Base-by-base conservation (phyloP, 441 rosid genomes). In the Adansonia rubrostipa region DNA sequence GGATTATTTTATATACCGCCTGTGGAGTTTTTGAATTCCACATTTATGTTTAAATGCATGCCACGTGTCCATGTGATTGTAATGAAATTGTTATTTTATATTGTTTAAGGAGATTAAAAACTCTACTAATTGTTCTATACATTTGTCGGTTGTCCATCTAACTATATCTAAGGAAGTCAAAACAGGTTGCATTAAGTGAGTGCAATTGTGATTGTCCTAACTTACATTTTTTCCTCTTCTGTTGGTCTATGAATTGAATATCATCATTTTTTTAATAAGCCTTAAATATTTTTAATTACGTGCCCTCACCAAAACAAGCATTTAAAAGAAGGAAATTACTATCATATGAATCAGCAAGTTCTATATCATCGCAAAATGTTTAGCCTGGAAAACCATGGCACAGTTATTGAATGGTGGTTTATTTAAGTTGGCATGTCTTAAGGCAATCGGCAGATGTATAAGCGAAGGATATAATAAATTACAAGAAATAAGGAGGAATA, bases 1-100 rank as follows among this genome's bases (percentile, higher is more conserved):
- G 11, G 17, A 50, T 69, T 47, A 69, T 48, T n/a, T 7, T 14
- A 51, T 28, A 28, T 22, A 28, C 14, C 9, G 11, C 4, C 0
- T 2, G 3, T 22, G 22, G 74, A 70, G 19, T 20, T 24, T 69
- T 50, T 48, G 24, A 22, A 48, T 11, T 50, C 58, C 17, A 6
- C 3, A 48, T 3, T 13, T 9, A 7, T 19, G 56, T 48, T 50
- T 50, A 50, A 48, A 50, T 24, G 58, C 42, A 15, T 50, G 51
- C 15, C 9, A 63, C 22, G 19, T 1, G 14, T 42, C 24, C 28
- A 3, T 13, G 67, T 9, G 71, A 45, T 44, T 44, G 33, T 67
- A 44, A 67, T 1, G 71, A 66, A n/a, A 40, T 42, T 66, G n/a
- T 64, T 66, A 66, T 42, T n/a, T 24, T 42, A 15, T 40, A 66